Conservation (phyloP, 2,329 filamentous ascomycete species). For the Alternaria burnsii region DNA sequence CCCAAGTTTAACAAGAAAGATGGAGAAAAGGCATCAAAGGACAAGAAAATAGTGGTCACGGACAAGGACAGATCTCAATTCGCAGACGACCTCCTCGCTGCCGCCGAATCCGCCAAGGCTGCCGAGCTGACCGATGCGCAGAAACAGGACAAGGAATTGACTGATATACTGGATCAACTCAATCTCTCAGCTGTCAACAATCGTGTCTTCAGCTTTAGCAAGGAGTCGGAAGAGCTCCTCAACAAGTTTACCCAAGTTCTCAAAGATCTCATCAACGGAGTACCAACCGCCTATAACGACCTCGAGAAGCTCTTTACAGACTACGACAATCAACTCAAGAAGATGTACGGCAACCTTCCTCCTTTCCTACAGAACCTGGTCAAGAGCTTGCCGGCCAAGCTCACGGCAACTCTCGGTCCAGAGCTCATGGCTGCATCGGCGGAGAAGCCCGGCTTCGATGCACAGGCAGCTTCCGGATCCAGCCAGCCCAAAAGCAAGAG, state of each 20-base stretch:
- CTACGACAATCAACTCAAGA: conserved; percentile 69
- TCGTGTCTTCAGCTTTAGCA: conserved; percentile 82
- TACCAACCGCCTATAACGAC: conserved; percentile 91
- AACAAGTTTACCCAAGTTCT: conserved; percentile 87
- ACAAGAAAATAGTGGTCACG: conserved; percentile 44
- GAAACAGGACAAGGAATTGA: conserved; percentile 76
- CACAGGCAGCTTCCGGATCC: conserved; percentile 39
- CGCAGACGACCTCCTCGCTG: conserved; percentile 45
- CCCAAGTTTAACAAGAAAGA: conserved; percentile 46
- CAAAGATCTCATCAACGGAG: conserved; percentile 90
- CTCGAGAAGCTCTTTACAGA: conserved; percentile 74
- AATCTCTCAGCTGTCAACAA: conserved; percentile 87
- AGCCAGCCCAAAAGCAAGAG: conserved; percentile 52
- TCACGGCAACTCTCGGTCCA: conserved; percentile 78
- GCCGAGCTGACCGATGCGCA: conserved; percentile 51
- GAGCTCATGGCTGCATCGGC: conserved; percentile 83
- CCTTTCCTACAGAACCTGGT: conserved; percentile 85
- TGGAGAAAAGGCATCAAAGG: conserved; percentile 42
- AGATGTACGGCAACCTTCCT: conserved; percentile 74
- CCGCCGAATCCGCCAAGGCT: conserved; percentile 44
- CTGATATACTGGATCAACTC: conserved; percentile 80
- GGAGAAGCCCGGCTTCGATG: conserved; percentile 66
- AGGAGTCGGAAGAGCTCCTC: conserved; percentile 82
- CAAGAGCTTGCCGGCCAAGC: conserved; percentile 81
- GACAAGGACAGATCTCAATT: conserved; percentile 48